Base-by-base conservation (phyloP, 2,329 filamentous ascomycete genomes). In the Didymella pinodella region DNA sequence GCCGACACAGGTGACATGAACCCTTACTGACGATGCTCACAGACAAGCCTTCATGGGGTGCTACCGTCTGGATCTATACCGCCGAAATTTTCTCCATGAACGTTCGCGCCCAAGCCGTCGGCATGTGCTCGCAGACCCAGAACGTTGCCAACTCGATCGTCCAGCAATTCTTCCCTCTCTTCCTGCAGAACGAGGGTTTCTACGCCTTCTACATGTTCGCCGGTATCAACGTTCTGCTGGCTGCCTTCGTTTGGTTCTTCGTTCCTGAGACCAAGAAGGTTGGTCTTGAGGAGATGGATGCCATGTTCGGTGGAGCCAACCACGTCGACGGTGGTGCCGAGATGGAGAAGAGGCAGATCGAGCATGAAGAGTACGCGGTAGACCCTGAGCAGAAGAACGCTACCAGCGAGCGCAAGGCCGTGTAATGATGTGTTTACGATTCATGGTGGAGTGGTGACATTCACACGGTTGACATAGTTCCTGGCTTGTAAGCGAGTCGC, bases 11-110 rank as follows among this genome's bases (percentile, higher is more conserved):
- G 20, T 6, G 16, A 4, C 55, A 50, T 2, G 55, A 54, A 36
- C 1, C 25, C 49, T 65, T 26, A 18, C 70, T 76, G 71, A 79
- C 63, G 22, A 59, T 29, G 41, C 2, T 44, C 32, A 18, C 48
- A 82, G 80, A 90, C 77, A 90, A 90, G 72, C 87, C 88, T 4
- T 88, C 85, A 0, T 90, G 87, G 86, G 87, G 87, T 49, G 87
- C 87, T 2, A 89, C 87, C 4, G 85, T 86, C 18, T 90, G 88
- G 88, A 90, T 90, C 72, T 90, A 85, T 84, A 90, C 88, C 0
- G 83, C 86, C 2, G 88, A 90, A 65, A 80, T 90, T 59, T 90
- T 90, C 79, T 86, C 83, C 53, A 88, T 89, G 85, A 90, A 90
- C 74, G 85, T 90, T n/a, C 86, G 88, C 57, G 86, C 87, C 5